Conservation (phyloP, 371 early-diverging fungal species). For the Rhizopus stolonifer region DNA sequence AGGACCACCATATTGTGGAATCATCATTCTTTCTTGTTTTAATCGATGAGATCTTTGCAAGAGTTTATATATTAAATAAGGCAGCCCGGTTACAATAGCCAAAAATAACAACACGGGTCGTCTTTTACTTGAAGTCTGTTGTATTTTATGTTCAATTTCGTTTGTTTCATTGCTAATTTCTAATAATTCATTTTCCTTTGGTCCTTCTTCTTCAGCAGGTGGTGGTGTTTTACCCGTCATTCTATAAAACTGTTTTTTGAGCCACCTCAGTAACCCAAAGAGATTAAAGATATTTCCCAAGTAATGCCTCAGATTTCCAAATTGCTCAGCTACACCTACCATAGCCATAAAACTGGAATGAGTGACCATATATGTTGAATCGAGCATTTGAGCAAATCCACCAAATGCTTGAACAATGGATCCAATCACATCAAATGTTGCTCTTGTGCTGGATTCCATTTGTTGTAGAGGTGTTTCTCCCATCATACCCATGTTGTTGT, state of each 20-base stretch:
- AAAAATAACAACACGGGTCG: slow-evolving; percentile 80
- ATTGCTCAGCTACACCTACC: slow-evolving; percentile 97
- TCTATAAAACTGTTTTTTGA: slow-evolving; percentile 59
- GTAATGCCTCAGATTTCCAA: slow-evolving; percentile 79
- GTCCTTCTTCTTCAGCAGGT: slow-evolving; percentile 41
- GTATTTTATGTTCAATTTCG: background rate
- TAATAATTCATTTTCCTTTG: slow-evolving; percentile 40
- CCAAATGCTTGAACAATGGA: slow-evolving; percentile 94
- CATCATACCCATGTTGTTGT: background rate
- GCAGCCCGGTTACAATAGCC: slow-evolving; percentile 81
- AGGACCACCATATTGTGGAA: slow-evolving; percentile 28
- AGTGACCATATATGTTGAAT: slow-evolving; percentile 95
- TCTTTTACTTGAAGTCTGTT: slow-evolving; percentile 9
- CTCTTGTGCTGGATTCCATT: slow-evolving; percentile 86
- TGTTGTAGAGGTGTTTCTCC: slow-evolving; percentile 55
- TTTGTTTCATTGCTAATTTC: background rate
- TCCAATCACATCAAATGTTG: slow-evolving; percentile 91
- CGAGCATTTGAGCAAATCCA: slow-evolving; percentile 97
- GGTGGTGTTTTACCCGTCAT: slow-evolving; percentile 59
- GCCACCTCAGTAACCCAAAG: slow-evolving; percentile 70
- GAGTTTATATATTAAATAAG: slow-evolving; percentile 85
- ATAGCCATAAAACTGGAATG: slow-evolving; percentile 97
- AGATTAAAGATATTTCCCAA: slow-evolving; percentile 84
- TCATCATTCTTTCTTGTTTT: slow-evolving; percentile 46
- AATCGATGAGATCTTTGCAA: slow-evolving; percentile 51